phyloP scores from a whole-genome alignment of 1,284 basidiomycete genomes.

The Takashimella koratensis region DNA sequence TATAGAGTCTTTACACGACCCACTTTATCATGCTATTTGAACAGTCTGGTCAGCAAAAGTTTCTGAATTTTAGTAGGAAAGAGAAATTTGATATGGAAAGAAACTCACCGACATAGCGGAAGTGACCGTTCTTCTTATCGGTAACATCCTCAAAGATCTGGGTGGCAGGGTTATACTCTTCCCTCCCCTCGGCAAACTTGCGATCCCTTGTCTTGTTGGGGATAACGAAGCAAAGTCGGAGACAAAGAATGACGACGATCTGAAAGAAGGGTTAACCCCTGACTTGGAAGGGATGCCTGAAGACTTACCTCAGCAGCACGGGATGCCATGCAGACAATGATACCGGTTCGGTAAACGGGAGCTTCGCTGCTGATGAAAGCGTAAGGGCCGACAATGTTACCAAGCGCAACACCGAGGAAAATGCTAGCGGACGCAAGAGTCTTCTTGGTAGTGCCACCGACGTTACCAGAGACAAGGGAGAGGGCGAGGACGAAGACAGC shows the following conservation, averaged over 20 bases:
- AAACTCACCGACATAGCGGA: slow-evolving; percentile 27
- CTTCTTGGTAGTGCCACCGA: slow-evolving; percentile 52
- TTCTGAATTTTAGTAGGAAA: too few species aligned
- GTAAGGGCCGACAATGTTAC: slow-evolving; percentile 52
- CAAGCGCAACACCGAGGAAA: slow-evolving; percentile 32
- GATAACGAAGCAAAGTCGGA: slow-evolving; percentile 42
- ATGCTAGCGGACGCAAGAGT: slow-evolving; percentile 27
- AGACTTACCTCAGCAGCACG: slow-evolving; percentile 31
- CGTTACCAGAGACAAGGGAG: slow-evolving; percentile 50
- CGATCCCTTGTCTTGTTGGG: slow-evolving; percentile 44
- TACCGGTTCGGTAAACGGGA: slow-evolving; percentile 47
- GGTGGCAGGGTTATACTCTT: slow-evolving; percentile 22
- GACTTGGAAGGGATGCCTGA: not conserved
- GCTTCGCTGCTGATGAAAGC: slow-evolving; percentile 45
- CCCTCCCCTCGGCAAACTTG: slow-evolving; percentile 39
- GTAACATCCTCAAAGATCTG: slow-evolving; percentile 29
- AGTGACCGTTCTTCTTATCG: slow-evolving; percentile 34
- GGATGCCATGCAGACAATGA: slow-evolving; percentile 47
- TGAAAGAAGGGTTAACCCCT: not conserved
- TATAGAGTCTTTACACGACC: too few species aligned
- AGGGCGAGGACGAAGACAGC: slow-evolving; percentile 50
- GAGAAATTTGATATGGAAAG: too few species aligned
- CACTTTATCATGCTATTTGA: too few species aligned
- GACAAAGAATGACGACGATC: slow-evolving; percentile 44
- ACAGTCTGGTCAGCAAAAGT: too few species aligned